Evolutionary conservation across 75 land plant genomes (phyloP).

Genomic region (Picea glauca): DNA sequence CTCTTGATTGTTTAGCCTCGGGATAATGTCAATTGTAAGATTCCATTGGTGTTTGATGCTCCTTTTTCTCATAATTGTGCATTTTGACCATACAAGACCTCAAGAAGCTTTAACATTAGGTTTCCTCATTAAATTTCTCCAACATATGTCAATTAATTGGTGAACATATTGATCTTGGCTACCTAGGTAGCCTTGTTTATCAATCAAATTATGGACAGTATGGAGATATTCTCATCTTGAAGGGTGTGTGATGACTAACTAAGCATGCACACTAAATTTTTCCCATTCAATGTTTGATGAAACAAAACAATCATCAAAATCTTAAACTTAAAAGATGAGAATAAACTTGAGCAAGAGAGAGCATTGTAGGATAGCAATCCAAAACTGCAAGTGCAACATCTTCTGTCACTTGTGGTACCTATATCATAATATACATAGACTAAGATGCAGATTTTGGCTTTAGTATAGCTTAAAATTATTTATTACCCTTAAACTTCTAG

Average conservation of each 20-base stretch:
- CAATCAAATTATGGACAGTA: no score
- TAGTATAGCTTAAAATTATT: neutral
- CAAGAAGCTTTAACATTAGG: no score
- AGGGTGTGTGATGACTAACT: neutral
- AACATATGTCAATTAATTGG: no score
- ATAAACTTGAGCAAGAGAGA: constrained; percentile 77
- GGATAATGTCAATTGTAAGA: neutral
- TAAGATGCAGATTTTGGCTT: neutral
- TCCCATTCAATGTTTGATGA: neutral
- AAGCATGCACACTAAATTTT: neutral
- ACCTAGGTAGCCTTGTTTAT: neutral
- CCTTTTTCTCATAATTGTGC: no score
- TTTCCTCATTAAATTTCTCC: no score
- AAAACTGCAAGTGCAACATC: constrained; percentile 79
- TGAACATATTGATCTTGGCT: neutral
- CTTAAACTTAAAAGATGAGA: constrained; percentile 58
- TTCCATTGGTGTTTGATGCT: neutral
- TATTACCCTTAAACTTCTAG: neutral
- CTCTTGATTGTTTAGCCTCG: neutral
- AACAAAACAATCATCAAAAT: neutral
- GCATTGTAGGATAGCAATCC: constrained; percentile 77
- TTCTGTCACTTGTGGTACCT: constrained; percentile 94
- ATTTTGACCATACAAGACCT: no score
- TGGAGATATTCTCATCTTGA: no score
- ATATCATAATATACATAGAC: constrained; percentile 15